Evolutionary conservation across 805 yeast genomes (phyloP), one percentile per base, ranked within the genome.

Genomic region (Cyberlindnera sargentensis): DNA sequence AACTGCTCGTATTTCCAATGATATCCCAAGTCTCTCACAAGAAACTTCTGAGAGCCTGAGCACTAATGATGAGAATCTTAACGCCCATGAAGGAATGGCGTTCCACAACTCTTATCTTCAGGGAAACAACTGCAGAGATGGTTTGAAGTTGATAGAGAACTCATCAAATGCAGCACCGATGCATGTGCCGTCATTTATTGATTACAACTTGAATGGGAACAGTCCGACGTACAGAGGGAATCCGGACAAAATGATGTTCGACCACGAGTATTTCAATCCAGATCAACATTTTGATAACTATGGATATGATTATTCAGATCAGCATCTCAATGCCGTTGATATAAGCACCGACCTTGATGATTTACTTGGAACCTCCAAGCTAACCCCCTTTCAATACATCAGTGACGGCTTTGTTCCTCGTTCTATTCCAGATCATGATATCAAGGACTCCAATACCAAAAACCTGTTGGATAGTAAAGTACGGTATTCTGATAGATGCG

Each of bases 61-160:
- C 3, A 28, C 47, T 3, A 48, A 47, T n/a, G 52, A 52, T 41
- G 56, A 52, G 31, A 52, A 48, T 34, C 40, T 28, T 23, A 39
- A 43, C 25, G 37, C 45, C 15, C 10, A 39, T 23, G 28, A 15
- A 4, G 31, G 27, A 15, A 15, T 15, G 6, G 11, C 40, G 2
- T 38, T 40, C 27, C 34, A 29, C 2, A 23, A 29, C 15, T 28
- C 40, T 23, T 37, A 29, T 24, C 33, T 37, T 24, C 34, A 30
- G 11, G 38, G 38, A 6, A 30, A 37, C 34, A 10, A 37, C 23
- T 10, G 15, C 8, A 34, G 27, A 15, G 32, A 34, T 3, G 38
- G 47, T 1, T 41, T 36, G 24, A 41, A 45, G 32, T 33, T 39
- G 15, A 32, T 35, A 11, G 44, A 27, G 10, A 27, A 34, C 5